A percentile compares a stretch with the other conserved stretches of the same genome.
These are phyloP conservation scores for Rhodamnia rubescens DNA, from an alignment of 345 rosid genomes.

Conservation along the genomic window DNA sequence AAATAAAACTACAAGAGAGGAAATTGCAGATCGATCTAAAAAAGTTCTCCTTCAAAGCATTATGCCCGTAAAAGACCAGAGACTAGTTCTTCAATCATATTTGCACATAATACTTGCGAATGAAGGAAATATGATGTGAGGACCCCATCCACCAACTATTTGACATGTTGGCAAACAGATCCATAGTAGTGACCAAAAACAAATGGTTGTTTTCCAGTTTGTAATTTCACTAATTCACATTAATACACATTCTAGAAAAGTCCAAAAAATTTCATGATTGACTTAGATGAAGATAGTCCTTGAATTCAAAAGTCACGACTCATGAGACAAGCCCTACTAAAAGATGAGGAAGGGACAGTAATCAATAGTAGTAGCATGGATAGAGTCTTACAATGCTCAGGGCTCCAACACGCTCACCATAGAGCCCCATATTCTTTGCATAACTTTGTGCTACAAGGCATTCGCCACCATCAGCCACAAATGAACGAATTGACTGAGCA, in stretches of 20 bases:
- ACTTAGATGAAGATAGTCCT: background rate
- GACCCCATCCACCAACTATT: background rate
- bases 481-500: conserved; percentile 69
- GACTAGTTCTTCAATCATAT: background rate
- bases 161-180: background rate
- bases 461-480: conserved; percentile 90
- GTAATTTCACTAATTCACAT: background rate
- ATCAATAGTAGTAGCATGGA: background rate
- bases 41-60: background rate
- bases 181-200: background rate
- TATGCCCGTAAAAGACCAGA: background rate
- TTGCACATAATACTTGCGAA: background rate
- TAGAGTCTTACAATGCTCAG: conserved; percentile 72
- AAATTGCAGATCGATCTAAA: background rate
- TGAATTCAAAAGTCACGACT: background rate
- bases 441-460: conserved; percentile 82
- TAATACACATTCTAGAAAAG: background rate
- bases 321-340: background rate
- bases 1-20: background rate
- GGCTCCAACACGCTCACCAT: conserved; percentile 95
- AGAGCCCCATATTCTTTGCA: conserved; percentile 92
- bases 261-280: background rate
- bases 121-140: background rate
- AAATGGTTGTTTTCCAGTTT: background rate
- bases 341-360: background rate